These are phyloP conservation scores for Terana coerulea DNA, from an alignment of 768 basidiomycete species.

Conservation along the genomic window DNA sequence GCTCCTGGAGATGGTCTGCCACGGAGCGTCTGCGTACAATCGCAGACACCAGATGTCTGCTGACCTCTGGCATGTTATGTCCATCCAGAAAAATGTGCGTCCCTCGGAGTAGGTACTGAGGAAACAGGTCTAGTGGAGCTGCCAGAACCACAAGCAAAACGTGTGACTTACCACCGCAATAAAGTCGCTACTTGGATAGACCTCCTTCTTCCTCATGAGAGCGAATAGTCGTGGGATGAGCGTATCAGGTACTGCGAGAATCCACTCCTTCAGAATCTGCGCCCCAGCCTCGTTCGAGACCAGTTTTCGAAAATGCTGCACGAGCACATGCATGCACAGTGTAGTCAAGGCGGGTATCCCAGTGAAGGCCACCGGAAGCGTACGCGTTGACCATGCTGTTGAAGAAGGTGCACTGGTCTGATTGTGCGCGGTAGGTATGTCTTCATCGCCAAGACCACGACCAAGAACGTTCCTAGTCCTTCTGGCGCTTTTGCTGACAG, in stretches of 20 bases:
- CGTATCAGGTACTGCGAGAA: slow-evolving; percentile 49
- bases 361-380: slow-evolving; percentile 23
- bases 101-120: slow-evolving; percentile 63
- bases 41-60: slow-evolving; percentile 43
- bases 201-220: slow-evolving; percentile 35
- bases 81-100: slow-evolving; percentile 40
- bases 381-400: slow-evolving; percentile 45
- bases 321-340: slow-evolving; percentile 52
- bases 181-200: slow-evolving; percentile 48
- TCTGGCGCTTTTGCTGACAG: too few relatives aligned
- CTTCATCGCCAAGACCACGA: slow-evolving; percentile 39
- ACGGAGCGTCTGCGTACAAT: slow-evolving; percentile 26
- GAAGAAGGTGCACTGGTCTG: slow-evolving; percentile 44
- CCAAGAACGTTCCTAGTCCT: too few relatives aligned
- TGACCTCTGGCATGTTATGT: slow-evolving; percentile 49
- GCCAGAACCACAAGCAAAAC: too few relatives aligned
- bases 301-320: slow-evolving; percentile 38
- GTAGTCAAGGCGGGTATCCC: slow-evolving; percentile 42
- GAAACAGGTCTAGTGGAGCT: not conserved
- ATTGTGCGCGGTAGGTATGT: slow-evolving; percentile 32
- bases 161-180: slow-evolving; percentile 47
- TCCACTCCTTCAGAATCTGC: slow-evolving; percentile 34
- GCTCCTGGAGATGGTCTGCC: slow-evolving; percentile 34
- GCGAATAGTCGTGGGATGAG: slow-evolving; percentile 48
- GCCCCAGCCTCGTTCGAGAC: slow-evolving; percentile 36